These are phyloP conservation scores for Aspergillus aculeatinus DNA, from an alignment of 2,329 filamentous ascomycete species.

Conservation along the genomic window DNA sequence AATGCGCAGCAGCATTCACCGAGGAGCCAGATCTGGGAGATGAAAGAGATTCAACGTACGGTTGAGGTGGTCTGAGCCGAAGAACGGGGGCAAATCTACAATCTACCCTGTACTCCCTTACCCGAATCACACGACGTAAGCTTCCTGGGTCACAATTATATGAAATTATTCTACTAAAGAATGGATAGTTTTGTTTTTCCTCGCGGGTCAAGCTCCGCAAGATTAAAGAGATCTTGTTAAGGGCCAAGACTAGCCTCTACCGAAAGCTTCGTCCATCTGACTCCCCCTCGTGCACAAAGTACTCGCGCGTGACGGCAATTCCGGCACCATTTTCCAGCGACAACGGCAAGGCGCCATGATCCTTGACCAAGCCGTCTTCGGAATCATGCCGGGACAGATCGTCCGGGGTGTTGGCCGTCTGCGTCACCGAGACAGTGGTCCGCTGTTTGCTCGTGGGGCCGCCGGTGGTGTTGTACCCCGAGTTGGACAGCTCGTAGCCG, in stretches of 20 bases:
- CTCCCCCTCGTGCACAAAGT: conserved; percentile 13
- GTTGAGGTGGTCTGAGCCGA: neutral
- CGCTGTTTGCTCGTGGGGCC: conserved; percentile 10
- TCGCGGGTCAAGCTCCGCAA: too few relatives aligned
- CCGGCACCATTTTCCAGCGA: conserved; percentile 6
- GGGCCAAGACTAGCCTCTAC: neutral
- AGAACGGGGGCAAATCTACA: too few relatives aligned
- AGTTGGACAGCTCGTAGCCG: conserved; percentile 21
- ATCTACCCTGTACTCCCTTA: too few relatives aligned
- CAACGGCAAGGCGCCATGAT: neutral
- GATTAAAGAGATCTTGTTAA: too few relatives aligned
- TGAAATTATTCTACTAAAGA: too few relatives aligned
- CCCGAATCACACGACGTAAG: too few relatives aligned
- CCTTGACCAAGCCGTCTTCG: conserved; percentile 21
- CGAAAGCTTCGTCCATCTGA: neutral
- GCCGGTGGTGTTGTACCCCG: conserved; percentile 8
- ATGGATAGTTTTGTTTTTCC: too few relatives aligned
- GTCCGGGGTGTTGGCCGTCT: conserved; percentile 2
- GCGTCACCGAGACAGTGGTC: conserved; percentile 16
- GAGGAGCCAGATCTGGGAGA: neutral
- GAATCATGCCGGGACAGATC: conserved; percentile 20
- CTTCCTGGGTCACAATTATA: too few relatives aligned
- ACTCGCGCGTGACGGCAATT: conserved; percentile 22
- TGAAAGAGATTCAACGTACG: neutral
- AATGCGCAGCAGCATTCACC: too few relatives aligned